Evolutionary conservation across 495 filamentous ascomycete species (phyloP).

Genomic region (Apodospora peruviana): DNA sequence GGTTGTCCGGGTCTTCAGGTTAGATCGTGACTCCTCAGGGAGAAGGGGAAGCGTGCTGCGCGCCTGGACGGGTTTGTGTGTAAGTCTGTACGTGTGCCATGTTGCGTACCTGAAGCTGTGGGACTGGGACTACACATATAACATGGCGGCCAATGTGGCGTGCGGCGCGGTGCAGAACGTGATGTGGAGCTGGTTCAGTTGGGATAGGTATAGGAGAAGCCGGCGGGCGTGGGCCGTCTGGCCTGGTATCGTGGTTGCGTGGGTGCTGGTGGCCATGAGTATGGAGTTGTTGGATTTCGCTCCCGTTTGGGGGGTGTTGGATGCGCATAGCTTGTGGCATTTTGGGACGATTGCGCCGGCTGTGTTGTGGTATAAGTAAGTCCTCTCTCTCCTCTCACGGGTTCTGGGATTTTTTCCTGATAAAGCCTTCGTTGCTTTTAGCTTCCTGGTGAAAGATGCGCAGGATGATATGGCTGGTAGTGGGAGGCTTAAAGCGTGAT

Average conservation of each 20-base stretch:
- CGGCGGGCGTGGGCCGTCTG: conserved; percentile 75
- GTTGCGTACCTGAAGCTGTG: conserved; percentile 79
- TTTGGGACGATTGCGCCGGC: conserved; percentile 84
- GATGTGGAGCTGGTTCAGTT: conserved; percentile 82
- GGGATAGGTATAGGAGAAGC: conserved; percentile 62
- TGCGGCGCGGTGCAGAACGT: conserved; percentile 75
- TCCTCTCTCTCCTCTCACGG: conserved; percentile 14
- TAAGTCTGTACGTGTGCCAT: conserved; percentile 66
- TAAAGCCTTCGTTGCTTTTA: conserved; percentile 23
- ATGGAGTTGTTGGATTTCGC: conserved; percentile 92
- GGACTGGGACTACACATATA: conserved; percentile 93
- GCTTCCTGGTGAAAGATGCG: conserved; percentile 73
- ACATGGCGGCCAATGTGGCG: conserved; percentile 90
- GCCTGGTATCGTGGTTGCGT: conserved; percentile 89
- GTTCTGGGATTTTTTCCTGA: background rate
- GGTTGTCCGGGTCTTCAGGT: conserved; percentile 71
- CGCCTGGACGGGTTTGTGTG: conserved; percentile 69
- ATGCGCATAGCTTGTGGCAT: conserved; percentile 97
- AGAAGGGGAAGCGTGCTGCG: conserved; percentile 58
- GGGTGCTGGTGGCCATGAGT: conserved; percentile 91
- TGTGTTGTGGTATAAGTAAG: conserved; percentile 93
- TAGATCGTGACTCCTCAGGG: conserved; percentile 58
- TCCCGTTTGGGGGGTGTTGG: conserved; percentile 72
- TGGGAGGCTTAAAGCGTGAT: conserved; percentile 33
- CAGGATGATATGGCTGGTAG: conserved; percentile 61